Conservation (phyloP, 176 grass and related monocot species). For the Oryza coarctata region DNA sequence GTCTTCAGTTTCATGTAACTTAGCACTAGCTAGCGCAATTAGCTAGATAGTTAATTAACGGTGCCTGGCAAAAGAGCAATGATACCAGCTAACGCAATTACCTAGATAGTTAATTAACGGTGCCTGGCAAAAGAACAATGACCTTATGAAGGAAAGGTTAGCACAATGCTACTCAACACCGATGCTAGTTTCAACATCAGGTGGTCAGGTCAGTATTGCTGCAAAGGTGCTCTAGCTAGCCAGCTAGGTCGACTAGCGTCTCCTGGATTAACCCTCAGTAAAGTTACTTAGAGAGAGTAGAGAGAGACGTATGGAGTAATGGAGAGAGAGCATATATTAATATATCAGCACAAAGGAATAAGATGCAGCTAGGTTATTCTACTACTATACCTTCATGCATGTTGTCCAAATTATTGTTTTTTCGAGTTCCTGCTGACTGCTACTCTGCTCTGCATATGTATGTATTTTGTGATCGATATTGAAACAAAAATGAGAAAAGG, state of each 20-base stretch:
- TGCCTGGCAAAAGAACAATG: not conserved
- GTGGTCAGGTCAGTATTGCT: not conserved
- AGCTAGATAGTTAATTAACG: not conserved
- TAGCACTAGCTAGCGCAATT: no score
- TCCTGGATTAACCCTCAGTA: constrained; percentile 4
- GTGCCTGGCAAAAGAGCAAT: not conserved
- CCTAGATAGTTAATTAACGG: not conserved
- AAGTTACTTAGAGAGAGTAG: not conserved
- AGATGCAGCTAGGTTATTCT: constrained; percentile 13
- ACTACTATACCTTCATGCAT: not conserved
- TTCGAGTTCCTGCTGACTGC: not conserved
- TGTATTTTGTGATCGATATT: not conserved
- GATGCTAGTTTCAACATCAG: not conserved
- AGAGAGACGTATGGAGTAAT: constrained; percentile 21
- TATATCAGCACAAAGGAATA: constrained; percentile 34
- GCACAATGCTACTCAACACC: not conserved
- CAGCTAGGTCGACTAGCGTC: constrained; percentile 20
- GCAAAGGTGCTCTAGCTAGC: not conserved
- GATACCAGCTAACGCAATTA: no score
- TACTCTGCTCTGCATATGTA: not conserved
- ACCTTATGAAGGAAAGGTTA: not conserved
- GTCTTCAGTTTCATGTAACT: no score
- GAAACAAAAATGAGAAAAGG: not conserved
- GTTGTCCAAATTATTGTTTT: constrained; percentile 29
- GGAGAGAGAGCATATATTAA: constrained; percentile 16